These are phyloP conservation scores for Suhomyces wounanorum DNA, from an alignment of 1,139 yeast genomes.

Conservation along the genomic window DNA sequence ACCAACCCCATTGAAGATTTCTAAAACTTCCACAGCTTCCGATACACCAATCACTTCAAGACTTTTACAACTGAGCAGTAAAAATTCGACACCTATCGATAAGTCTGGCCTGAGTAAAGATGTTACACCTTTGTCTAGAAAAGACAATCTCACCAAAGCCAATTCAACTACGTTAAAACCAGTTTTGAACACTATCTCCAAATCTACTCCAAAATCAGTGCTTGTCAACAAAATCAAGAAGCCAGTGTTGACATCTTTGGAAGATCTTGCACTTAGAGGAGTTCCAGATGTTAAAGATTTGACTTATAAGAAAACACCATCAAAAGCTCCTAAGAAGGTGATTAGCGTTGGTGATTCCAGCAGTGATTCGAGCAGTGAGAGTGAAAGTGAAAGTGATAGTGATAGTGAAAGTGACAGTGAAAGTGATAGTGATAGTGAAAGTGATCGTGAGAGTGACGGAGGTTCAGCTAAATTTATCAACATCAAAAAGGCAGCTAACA, in stretches of 20 bases:
- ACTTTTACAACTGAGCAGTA: background rate
- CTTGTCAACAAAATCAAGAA: slow-evolving; percentile 20
- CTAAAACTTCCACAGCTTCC: background rate
- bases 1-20: background rate
- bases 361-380: background rate
- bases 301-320: slow-evolving; percentile 2
- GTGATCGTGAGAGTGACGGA: slow-evolving; percentile 15
- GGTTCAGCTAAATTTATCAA: slow-evolving; percentile 19
- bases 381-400: slow-evolving; percentile 3
- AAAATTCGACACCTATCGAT: background rate
- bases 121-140: background rate
- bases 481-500: slow-evolving; percentile 14
- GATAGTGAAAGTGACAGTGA: slow-evolving; percentile 4
- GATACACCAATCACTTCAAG: too few relatives aligned
- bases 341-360: background rate
- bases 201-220: background rate
- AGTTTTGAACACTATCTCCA: background rate
- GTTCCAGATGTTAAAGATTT: slow-evolving; percentile 62
- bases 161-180: background rate
- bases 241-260: slow-evolving; percentile 50
- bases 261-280: slow-evolving; percentile 59
- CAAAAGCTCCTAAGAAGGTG: slow-evolving; percentile 1
- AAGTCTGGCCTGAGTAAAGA: background rate
- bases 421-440: slow-evolving; percentile 20
- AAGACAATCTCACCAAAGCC: background rate